Conservation (phyloP, 2,329 filamentous ascomycete genomes). For the Lecanicillium sp. region DNA sequence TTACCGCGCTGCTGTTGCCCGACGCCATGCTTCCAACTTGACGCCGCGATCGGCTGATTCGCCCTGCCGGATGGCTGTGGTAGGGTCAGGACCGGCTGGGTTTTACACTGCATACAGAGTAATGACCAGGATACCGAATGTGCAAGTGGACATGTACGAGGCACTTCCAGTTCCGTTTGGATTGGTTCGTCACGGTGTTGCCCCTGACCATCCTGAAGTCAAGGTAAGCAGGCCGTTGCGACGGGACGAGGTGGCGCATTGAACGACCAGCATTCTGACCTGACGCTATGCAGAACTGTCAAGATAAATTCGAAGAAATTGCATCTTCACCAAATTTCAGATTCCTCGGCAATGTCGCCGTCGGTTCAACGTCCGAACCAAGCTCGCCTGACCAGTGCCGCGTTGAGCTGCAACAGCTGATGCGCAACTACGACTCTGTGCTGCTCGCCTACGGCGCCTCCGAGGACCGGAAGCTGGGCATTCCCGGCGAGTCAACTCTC, state of each 20-base stretch:
- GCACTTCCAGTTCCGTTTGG: constrained; percentile 88
- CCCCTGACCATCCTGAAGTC: constrained; percentile 97
- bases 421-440: constrained; percentile 84
- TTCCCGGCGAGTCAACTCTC: constrained; percentile 70
- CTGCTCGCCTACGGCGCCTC: constrained; percentile 91
- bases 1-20: neutral
- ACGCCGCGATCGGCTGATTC: constrained; percentile 29
- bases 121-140: constrained; percentile 66
- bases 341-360: constrained; percentile 82
- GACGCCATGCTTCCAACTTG: neutral
- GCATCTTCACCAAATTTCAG: constrained; percentile 76
- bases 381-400: constrained; percentile 34
- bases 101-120: constrained; percentile 91
- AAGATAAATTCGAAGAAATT: constrained; percentile 88
- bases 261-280: neutral
- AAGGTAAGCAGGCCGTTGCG: no score
- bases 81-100: constrained; percentile 90
- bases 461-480: constrained; percentile 69
- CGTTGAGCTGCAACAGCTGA: constrained; percentile 62
- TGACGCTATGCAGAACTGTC: constrained; percentile 65
- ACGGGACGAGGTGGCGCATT: no score
- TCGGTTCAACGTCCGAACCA: constrained; percentile 50
- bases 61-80: constrained; percentile 73
- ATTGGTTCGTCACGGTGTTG: constrained; percentile 87
- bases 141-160: constrained; percentile 92